A percentile compares a stretch with the other conserved stretches of the same genome.
Conservation (phyloP, 371 early-diverging fungal genomes). For the Batrachochytrium dendrobatidis region DNA sequence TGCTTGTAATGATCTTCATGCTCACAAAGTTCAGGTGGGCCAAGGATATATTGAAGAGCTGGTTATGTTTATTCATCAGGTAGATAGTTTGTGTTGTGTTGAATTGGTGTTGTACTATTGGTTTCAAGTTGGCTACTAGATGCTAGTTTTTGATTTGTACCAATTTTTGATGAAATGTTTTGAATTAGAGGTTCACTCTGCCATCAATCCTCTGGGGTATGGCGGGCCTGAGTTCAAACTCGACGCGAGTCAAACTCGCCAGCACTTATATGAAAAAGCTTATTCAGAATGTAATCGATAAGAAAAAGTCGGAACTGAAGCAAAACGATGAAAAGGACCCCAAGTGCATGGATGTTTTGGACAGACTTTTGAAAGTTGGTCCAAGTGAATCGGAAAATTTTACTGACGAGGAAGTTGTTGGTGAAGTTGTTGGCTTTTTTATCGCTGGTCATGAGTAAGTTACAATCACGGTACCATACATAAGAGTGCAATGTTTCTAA, state of each 20-base stretch:
- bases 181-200: neutral
- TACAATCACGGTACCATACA: no score
- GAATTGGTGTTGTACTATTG: no score
- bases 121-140: no score
- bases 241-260: neutral
- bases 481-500: no score
- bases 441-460: slow-evolving; percentile 35
- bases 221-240: neutral
- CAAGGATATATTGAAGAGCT: neutral
- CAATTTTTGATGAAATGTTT: no score
- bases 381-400: neutral
- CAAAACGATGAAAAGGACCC: neutral
- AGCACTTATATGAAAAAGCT: neutral
- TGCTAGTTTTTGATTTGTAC: no score
- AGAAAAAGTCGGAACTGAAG: no score
- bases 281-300: neutral
- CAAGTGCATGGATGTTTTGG: neutral
- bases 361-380: neutral
- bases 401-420: slow-evolving; percentile 24
- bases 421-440: slow-evolving; percentile 27
- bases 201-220: neutral
- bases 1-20: neutral
- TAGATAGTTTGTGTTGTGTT: no score
- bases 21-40: neutral
- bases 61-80: neutral